phyloP scores from a whole-genome alignment of 805 yeast species.

The Candida hungchunana region DNA sequence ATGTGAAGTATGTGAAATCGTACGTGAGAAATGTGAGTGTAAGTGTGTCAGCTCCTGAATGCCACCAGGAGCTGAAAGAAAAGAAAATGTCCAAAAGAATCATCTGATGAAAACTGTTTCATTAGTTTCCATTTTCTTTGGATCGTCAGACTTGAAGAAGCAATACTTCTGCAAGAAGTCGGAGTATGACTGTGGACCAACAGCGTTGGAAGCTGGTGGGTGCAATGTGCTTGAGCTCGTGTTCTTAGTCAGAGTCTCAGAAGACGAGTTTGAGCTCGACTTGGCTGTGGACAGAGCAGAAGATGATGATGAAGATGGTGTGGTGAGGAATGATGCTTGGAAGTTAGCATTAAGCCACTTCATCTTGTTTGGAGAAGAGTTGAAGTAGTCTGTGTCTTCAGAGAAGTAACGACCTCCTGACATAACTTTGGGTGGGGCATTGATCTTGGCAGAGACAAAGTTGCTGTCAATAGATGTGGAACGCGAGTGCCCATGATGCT shows the following conservation, averaged over 20 bases:
- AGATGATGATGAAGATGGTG: constrained; percentile 13
- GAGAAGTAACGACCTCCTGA: constrained; percentile 24
- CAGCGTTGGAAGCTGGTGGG: background rate
- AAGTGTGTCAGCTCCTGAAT: no score
- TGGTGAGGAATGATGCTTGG: constrained; percentile 7
- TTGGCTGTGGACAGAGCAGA: constrained; percentile 3
- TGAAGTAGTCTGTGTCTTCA: constrained; percentile 27
- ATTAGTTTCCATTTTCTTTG: constrained; percentile 8
- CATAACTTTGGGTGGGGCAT: constrained; percentile 18
- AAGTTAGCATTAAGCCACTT: constrained; percentile 8
- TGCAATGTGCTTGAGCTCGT: background rate
- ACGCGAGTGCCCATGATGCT: constrained; percentile 1
- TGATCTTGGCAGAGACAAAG: constrained; percentile 12
- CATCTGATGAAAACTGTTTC: constrained; percentile 14
- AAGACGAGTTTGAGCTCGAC: constrained; percentile 7
- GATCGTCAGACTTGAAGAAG: constrained; percentile 23
- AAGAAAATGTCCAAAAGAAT: no score
- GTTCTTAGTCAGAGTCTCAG: constrained; percentile 6
- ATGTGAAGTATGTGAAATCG: background rate
- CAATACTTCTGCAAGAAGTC: constrained; percentile 27
- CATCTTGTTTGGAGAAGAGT: constrained; percentile 15
- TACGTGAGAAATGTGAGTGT: no score
- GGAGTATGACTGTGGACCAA: constrained; percentile 15
- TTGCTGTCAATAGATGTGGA: constrained; percentile 14
- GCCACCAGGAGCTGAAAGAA: no score